Conservation (phyloP, 345 rosid genomes). For the Eucalyptus fibrosa region DNA sequence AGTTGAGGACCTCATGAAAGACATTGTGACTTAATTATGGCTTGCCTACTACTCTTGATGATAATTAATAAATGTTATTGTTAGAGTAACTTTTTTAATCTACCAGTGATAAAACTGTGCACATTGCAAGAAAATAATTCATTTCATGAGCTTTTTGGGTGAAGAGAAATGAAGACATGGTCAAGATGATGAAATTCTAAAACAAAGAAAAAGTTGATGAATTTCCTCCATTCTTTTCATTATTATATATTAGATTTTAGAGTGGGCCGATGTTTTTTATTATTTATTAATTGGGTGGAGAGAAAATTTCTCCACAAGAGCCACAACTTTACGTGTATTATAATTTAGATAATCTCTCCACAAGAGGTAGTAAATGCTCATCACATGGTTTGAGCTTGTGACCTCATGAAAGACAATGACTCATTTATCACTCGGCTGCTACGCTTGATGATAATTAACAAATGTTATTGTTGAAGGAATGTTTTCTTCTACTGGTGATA, state of each 20-base stretch:
- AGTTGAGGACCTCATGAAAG: background rate
- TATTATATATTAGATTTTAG: background rate
- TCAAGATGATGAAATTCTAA: too few relatives aligned
- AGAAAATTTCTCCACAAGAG: background rate
- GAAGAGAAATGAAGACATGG: background rate
- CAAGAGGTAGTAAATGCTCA: background rate
- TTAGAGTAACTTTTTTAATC: too few relatives aligned
- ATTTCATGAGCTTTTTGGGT: background rate
- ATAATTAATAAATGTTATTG: too few relatives aligned
- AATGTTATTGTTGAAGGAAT: background rate
- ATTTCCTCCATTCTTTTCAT: background rate
- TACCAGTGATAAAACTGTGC: too few relatives aligned
- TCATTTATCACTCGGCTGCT: background rate
- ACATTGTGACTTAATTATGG: background rate
- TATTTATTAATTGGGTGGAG: background rate
- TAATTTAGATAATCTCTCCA: background rate
- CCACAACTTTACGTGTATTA: background rate
- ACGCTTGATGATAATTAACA: background rate
- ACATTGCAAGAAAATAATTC: too few relatives aligned
- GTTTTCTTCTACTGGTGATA: background rate
- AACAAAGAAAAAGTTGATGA: too few relatives aligned
- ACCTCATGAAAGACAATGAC: background rate
- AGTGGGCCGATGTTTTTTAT: background rate
- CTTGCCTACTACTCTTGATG: background rate
- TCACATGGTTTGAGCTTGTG: background rate